phyloP scores from a whole-genome alignment of 495 filamentous ascomycete genomes.

The Aspergillus conjunctus region DNA sequence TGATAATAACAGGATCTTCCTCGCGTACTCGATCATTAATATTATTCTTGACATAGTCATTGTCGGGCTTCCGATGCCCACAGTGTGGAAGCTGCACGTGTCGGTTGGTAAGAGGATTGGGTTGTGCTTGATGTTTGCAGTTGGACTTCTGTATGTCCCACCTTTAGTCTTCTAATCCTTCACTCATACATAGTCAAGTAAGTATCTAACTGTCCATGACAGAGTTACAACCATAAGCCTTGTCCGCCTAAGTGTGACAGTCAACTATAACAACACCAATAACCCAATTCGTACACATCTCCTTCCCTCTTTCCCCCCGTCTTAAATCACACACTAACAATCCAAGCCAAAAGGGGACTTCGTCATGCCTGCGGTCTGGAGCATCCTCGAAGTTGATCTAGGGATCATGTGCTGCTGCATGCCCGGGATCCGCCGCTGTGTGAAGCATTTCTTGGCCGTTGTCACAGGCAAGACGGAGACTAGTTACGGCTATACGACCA shows the following conservation, averaged over 20 bases:
- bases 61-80: slow-evolving; percentile 40
- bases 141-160: slow-evolving; percentile 26
- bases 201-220: too few relatives aligned
- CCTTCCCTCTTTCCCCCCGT: background rate
- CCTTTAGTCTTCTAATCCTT: background rate
- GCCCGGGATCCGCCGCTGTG: slow-evolving; percentile 20
- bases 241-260: slow-evolving; percentile 21
- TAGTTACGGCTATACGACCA: too few relatives aligned
- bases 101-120: slow-evolving; percentile 20
- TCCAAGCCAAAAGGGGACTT: slow-evolving; percentile 26
- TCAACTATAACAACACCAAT: slow-evolving; percentile 18
- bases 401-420: slow-evolving; percentile 26
- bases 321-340: too few relatives aligned
- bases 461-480: too few relatives aligned
- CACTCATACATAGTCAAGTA: too few relatives aligned
- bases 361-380: slow-evolving; percentile 23
- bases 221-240: slow-evolving; percentile 28
- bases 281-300: slow-evolving; percentile 27
- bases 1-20: slow-evolving; percentile 31
- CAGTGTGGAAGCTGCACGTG: slow-evolving; percentile 26
- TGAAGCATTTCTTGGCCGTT: slow-evolving; percentile 1
- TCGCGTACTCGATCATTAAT: slow-evolving; percentile 37
- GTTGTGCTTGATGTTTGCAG: slow-evolving; percentile 27
- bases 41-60: slow-evolving; percentile 48
- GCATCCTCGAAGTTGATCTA: slow-evolving; percentile 25